These are phyloP conservation scores for Calonectria pseudoreteaudii DNA, from an alignment of 2,329 filamentous ascomycete genomes.

Conservation along the genomic window DNA sequence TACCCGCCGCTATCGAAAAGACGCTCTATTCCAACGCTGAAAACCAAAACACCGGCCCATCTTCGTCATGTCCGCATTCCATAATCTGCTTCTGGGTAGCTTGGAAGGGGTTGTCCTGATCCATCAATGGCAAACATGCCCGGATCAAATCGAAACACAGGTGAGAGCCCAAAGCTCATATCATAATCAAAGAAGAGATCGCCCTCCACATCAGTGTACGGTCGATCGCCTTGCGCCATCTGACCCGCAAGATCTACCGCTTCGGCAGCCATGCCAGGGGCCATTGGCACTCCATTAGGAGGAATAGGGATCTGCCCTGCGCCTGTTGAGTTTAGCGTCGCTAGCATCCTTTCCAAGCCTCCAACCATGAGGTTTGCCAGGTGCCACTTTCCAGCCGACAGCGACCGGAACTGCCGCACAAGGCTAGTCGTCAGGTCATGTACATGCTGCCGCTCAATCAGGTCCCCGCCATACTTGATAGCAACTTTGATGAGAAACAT, in stretches of 20 bases:
- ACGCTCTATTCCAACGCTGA: neutral
- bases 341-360: slow-evolving; percentile 57
- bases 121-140: slow-evolving; percentile 42
- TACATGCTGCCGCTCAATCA: slow-evolving; percentile 55
- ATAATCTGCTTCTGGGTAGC: slow-evolving; percentile 40
- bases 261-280: slow-evolving; percentile 27
- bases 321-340: slow-evolving; percentile 24
- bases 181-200: slow-evolving; percentile 45
- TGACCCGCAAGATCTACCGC: slow-evolving; percentile 32
- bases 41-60: neutral
- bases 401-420: slow-evolving; percentile 54
- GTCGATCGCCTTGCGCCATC: slow-evolving; percentile 33
- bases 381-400: slow-evolving; percentile 58
- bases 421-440: slow-evolving; percentile 53
- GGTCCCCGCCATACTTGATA: slow-evolving; percentile 55
- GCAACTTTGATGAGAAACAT: slow-evolving; percentile 63
- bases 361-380: slow-evolving; percentile 61
- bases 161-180: slow-evolving; percentile 45
- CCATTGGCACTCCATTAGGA: slow-evolving; percentile 15
- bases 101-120: slow-evolving; percentile 37
- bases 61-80: slow-evolving; percentile 32
- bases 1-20: neutral
- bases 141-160: slow-evolving; percentile 43
- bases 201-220: slow-evolving; percentile 40
- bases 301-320: slow-evolving; percentile 29